Conservation (phyloP, 192 early-diverging fungal species). For the Podila minutissima region DNA sequence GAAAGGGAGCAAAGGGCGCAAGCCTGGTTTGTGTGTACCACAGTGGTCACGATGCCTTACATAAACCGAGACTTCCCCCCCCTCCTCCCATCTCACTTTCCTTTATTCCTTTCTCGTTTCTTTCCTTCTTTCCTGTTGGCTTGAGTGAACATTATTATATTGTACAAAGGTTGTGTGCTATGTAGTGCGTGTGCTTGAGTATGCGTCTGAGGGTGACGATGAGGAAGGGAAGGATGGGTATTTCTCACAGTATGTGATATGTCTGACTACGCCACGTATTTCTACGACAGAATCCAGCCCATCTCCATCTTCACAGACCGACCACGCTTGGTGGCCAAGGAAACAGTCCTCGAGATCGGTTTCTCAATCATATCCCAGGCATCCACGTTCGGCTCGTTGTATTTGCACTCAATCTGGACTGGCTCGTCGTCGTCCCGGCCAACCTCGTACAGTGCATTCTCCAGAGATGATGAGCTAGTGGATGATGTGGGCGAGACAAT, state of each 20-base stretch:
- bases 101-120: neutral
- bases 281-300: conserved; percentile 49
- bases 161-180: neutral
- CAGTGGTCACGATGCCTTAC: neutral
- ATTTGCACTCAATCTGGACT: conserved; percentile 46
- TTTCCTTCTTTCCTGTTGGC: neutral
- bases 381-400: conserved; percentile 49
- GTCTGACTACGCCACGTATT: neutral
- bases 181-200: neutral
- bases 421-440: conserved; percentile 37
- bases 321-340: conserved; percentile 40
- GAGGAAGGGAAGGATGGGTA: neutral
- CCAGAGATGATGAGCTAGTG: neutral
- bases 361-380: conserved; percentile 52
- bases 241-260: neutral
- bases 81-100: too few species aligned
- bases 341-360: conserved; percentile 32
- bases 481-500: conserved; percentile 2
- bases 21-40: neutral
- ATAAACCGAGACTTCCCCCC: neutral
- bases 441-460: conserved; percentile 10
- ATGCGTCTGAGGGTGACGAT: neutral
- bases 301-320: conserved; percentile 51
- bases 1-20: too few species aligned
- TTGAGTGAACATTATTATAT: neutral